Conservation (phyloP, 805 yeast genomes). For the Candida silvatica region DNA sequence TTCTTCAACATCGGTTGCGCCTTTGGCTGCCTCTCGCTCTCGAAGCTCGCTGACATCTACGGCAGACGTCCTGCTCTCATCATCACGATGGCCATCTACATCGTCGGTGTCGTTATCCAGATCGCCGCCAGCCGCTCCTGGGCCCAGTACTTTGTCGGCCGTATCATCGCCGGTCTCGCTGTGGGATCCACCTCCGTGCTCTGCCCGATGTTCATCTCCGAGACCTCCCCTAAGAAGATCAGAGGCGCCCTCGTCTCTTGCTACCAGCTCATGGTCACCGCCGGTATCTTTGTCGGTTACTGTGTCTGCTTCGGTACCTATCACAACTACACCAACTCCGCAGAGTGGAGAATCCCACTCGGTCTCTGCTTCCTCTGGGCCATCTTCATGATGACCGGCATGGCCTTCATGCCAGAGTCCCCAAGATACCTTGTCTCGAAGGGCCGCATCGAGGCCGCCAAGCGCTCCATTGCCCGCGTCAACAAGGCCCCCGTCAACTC, state of each 20-base stretch:
- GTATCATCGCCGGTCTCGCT: conserved; percentile 48
- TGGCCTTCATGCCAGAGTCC: conserved; percentile 59
- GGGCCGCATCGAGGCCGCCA: conserved; percentile 44
- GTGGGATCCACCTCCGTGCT: conserved; percentile 47
- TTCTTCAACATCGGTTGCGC: conserved; percentile 69
- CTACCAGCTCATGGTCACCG: conserved; percentile 61
- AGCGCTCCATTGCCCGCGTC: conserved; percentile 42
- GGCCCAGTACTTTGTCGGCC: conserved; percentile 59
- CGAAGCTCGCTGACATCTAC: conserved; percentile 46
- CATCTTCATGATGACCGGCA: conserved; percentile 37
- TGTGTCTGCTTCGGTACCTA: conserved; percentile 59
- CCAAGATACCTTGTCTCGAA: conserved; percentile 54
- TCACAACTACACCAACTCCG: conserved; percentile 34
- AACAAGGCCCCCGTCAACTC: conserved; percentile 49
- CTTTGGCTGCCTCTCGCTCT: conserved; percentile 55
- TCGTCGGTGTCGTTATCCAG: conserved; percentile 54
- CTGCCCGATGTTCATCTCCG: conserved; percentile 54
- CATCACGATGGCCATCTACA: conserved; percentile 45
- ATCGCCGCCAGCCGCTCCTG: conserved; percentile 44
- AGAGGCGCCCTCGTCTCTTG: conserved; percentile 68
- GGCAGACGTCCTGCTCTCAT: conserved; percentile 55
- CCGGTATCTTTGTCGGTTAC: conserved; percentile 66
- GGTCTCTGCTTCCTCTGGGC: conserved; percentile 45
- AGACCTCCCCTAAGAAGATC: conserved; percentile 58
- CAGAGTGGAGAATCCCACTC: conserved; percentile 64